Base-by-base conservation (phyloP, 768 basidiomycete genomes). In the Hygrocybe punicea region DNA sequence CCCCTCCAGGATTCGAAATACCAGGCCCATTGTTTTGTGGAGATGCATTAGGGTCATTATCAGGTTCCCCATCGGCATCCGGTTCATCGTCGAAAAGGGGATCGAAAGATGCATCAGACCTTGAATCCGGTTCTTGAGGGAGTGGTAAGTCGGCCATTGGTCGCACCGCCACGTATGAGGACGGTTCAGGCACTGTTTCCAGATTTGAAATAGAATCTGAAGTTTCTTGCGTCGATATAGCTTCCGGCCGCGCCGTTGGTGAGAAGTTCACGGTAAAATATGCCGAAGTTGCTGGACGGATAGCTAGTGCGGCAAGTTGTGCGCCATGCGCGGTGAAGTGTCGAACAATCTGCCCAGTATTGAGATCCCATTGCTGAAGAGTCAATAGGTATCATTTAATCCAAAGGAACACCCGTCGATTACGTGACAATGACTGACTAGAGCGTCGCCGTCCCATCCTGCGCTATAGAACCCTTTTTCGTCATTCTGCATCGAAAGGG, bases 321-420 rank as follows among this genome's bases (percentile, higher is more conserved):
- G 92, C 84, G 23, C 87, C 84, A 64, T 97, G 93, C 1, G 87
- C 81, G 1, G 81, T 84, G 69, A 91, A 98, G 47, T 79, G 84
- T 49, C 93, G 84, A 11, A 86, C 81, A 39, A 75, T 76, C 59
- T 90, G 81, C 6, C 97, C 96, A 0, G 89, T 95, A 67, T 99
- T 91, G 36, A 99, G 81, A 73, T 98, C 96, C 96, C 97, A 98
- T 84, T 98, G 91, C 96, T 98, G 63, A 42, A 25, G 11, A 19
- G 53, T 45, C 10, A 33, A 56, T 33, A 39, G 64, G 55, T 45
- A n/a, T 50, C 46, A 56, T 36, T 58, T 62, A 53, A 58, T 46
- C 42, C 23, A 8, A 10, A 37, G 14, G n/a, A n/a, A n/a, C n/a
- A n/a, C n/a, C n/a, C n/a, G 36, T 46, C n/a, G 23, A 47, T n/a